phyloP scores from a whole-genome alignment of 2,329 filamentous ascomycete genomes.

The Aspergillus sp. region DNA sequence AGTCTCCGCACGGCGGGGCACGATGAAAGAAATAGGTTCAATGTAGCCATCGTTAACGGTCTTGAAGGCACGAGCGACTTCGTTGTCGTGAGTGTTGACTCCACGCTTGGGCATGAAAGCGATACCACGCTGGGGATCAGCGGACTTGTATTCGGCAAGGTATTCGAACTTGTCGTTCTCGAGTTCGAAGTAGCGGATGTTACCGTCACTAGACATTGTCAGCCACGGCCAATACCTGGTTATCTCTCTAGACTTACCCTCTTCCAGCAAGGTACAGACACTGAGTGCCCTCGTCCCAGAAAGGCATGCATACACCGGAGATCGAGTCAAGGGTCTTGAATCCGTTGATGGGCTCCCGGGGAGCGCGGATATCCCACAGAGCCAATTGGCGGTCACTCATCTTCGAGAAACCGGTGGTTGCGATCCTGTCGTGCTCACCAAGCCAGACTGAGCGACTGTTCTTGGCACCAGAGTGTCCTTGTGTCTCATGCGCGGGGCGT shows the following conservation, averaged over 20 bases:
- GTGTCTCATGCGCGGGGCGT: constrained; percentile 77
- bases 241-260: constrained; percentile 62
- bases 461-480: constrained; percentile 90
- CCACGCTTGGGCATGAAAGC: constrained; percentile 94
- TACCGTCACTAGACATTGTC: constrained; percentile 71
- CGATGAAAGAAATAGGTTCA: constrained; percentile 96
- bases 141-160: constrained; percentile 95
- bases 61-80: constrained; percentile 94
- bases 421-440: constrained; percentile 93
- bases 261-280: constrained; percentile 96
- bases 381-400: constrained; percentile 98
- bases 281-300: constrained; percentile 97
- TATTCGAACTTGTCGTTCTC: constrained; percentile 99
- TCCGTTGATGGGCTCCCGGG: constrained; percentile 78
- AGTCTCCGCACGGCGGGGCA: constrained; percentile 86
- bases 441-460: constrained; percentile 97
- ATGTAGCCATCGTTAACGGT: constrained; percentile 93
- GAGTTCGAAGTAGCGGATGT: constrained; percentile 98
- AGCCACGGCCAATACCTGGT: constrained; percentile 4
- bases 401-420: constrained; percentile 93
- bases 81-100: constrained; percentile 95
- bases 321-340: constrained; percentile 92
- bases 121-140: constrained; percentile 88
- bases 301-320: constrained; percentile 97
- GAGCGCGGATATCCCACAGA: constrained; percentile 87